Evolutionary conservation across 2,329 filamentous ascomycete genomes (phyloP), one percentile per base, ranked within the genome.

Genomic region (Exophiala sideris): DNA sequence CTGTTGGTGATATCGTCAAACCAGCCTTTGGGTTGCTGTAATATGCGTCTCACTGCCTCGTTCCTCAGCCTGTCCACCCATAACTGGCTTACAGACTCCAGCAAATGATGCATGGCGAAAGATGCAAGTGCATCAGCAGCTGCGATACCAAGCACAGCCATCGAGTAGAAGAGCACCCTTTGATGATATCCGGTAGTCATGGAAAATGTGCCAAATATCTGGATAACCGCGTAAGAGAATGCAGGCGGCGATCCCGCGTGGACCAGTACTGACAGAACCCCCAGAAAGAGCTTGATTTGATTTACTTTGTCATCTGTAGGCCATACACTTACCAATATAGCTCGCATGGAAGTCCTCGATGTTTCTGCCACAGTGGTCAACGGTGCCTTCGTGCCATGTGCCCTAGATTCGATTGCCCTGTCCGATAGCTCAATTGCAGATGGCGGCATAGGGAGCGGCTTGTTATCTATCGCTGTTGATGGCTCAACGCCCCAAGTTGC

Each of bases 21-120:
- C 86, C 91, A 97, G 3, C 79, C 71, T 57, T 81, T 84, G 1
- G 89, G 87, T 65, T 96, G 92, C 36, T 80, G 77, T 0, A 97
- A 75, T 12, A 96, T 83, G 1, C 81, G 79, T 45, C 76, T 77
- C 60, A 95, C 75, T 0, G 88, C 87, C 66, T 85, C 78, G 1
- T 77, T 73, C 1, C 91, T 86, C 8, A 95, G 76, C 0, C 72
- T 71, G 63, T 92, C 84, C 11, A 91, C 79, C 92, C 92, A 97
- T 1, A 78, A 68, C 65, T 95, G 88, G 1, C 83, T 88, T 10
- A 79, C 82, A 21, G 76, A 73, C 60, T 95, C 90, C 5, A 95
- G 77, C 7, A 88, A 71, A 65, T 87, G 91, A 35, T 88, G 84
- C 55, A 85, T 83, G 0, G 79, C 67, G 38, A 86, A 92, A 0